Evolutionary conservation across 805 yeast genomes (phyloP), one percentile per base, ranked within the genome.

Genomic region (Jamesozyma hellenica): DNA sequence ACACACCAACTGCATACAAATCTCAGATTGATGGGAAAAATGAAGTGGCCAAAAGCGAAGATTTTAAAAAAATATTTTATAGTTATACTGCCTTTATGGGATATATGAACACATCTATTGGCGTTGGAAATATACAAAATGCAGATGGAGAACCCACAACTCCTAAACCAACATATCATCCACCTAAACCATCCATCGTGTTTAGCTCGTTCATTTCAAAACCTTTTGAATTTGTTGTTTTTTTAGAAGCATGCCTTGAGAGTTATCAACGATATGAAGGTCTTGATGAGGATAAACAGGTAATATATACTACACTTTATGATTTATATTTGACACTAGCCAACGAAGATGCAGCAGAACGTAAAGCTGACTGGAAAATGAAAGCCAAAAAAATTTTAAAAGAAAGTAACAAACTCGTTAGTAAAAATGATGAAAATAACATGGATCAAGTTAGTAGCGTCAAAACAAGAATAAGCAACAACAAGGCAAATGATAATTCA

Each of bases 231-330:
- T 90, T 92, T 68, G 92, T 88, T 19, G 82, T 84, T 7, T 92
- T 92, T 46, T 60, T 92, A 41, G 98, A 92, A 56, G 96, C 97
- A 0, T 86, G 95, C 50, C 62, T 87, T 13, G 84, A 80, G 49
- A 71, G 82, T 11, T 83, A 83, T 53, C 87, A 80, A 40, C 71
- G 71, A 41, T 83, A 79, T 52, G 92, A 82, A 39, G 90, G 92
- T 0, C 61, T 59, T 33, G 60, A 55, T 36, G 74, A 72, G 45
- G 96, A 90, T 51, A 75, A 78, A 48, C 72, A 72, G 38, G 94
- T 81, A 35, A 68, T 90, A 33, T 65, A 83, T 40, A 75, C 83
- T 2, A 85, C 96, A 0, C 65, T 90, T 29, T 82, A 78, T 52
- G 96, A 90, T 52, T 68, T 85, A 67, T 92, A 90, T 50, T 61